These are phyloP conservation scores for Lasiodiplodia gonubiensis DNA, from an alignment of 2,329 filamentous ascomycete genomes.

Conservation along the genomic window DNA sequence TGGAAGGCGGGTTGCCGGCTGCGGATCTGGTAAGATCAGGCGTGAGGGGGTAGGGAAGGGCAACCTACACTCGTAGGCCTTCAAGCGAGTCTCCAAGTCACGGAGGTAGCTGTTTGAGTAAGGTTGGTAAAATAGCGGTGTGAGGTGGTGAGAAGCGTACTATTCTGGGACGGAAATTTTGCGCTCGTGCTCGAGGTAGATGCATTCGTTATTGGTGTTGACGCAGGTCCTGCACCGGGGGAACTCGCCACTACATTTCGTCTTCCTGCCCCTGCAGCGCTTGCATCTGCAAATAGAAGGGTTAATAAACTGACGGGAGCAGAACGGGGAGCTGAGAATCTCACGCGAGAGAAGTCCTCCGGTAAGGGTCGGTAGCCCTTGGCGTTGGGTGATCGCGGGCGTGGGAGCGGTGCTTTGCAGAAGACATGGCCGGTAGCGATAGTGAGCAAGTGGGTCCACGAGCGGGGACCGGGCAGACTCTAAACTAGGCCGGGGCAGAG, in stretches of 20 bases:
- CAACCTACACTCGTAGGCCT: constrained; percentile 31
- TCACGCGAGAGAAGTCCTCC: constrained; percentile 27
- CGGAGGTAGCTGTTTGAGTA: constrained; percentile 31
- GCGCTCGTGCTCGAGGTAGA: constrained; percentile 33
- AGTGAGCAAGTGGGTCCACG: constrained; percentile 9
- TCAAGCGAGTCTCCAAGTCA: constrained; percentile 32
- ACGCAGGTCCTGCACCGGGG: constrained; percentile 33
- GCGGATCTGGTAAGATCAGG: not conserved
- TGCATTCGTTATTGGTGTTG: constrained; percentile 30
- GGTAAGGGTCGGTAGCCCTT: constrained; percentile 18
- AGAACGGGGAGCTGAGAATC: not conserved
- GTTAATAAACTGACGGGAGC: not conserved
- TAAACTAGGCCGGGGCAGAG: constrained; percentile 8
- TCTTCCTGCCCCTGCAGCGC: constrained; percentile 34
- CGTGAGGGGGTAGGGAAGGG: not conserved
- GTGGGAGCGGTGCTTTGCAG: constrained; percentile 17
- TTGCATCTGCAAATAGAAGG: constrained; percentile 32
- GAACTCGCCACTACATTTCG: constrained; percentile 33
- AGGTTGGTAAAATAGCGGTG: not conserved
- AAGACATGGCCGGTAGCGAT: constrained; percentile 11
- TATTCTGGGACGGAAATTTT: constrained; percentile 33
- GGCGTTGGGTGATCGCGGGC: constrained; percentile 36
- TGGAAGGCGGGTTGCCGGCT: constrained; percentile 4
- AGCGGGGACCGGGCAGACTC: constrained; percentile 15
- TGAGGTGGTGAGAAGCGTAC: constrained; percentile 29